Evolutionary conservation across 495 filamentous ascomycete genomes (phyloP).

Genomic region (Staphylotrichum longicolle): DNA sequence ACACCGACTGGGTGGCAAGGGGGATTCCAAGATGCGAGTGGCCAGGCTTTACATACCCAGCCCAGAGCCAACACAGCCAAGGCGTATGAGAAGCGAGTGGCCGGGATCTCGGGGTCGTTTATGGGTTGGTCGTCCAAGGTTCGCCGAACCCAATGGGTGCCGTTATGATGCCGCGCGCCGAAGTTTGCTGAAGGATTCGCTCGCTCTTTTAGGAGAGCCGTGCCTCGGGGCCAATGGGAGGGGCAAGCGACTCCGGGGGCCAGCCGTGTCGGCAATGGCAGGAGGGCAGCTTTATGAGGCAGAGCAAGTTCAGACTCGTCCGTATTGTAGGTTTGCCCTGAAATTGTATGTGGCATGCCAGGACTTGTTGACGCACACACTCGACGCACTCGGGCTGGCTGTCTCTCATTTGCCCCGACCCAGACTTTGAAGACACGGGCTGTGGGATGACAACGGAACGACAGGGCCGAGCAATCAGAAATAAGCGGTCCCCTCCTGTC

Average conservation of each 20-base stretch:
- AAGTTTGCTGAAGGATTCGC: constrained; percentile 18
- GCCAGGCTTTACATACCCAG: constrained; percentile 1
- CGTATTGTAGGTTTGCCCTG: constrained; percentile 12
- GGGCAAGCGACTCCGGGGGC: background rate
- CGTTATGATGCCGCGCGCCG: background rate
- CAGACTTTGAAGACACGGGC: constrained; percentile 6
- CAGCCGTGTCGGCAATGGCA: constrained; percentile 14
- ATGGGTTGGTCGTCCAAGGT: background rate
- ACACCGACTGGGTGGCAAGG: constrained; percentile 16
- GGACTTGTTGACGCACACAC: background rate
- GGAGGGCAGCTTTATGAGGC: constrained; percentile 3
- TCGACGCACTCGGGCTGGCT: background rate
- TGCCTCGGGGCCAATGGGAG: constrained; percentile 17
- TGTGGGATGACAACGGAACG: constrained; percentile 7
- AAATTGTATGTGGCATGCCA: constrained; percentile 10
- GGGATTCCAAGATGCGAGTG: constrained; percentile 12
- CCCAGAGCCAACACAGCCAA: background rate
- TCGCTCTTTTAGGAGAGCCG: constrained; percentile 7
- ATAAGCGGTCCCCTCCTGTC: constrained; percentile 15
- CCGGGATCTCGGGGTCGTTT: constrained; percentile 10
- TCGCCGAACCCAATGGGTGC: background rate
- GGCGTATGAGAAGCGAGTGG: background rate
- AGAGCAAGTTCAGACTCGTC: constrained; percentile 9
- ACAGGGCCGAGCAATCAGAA: background rate
- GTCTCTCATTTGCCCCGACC: constrained; percentile 6